Evolutionary conservation across 768 basidiomycete genomes (phyloP), one percentile per base, ranked within the genome.

Genomic region (Kondoa malvinella): DNA sequence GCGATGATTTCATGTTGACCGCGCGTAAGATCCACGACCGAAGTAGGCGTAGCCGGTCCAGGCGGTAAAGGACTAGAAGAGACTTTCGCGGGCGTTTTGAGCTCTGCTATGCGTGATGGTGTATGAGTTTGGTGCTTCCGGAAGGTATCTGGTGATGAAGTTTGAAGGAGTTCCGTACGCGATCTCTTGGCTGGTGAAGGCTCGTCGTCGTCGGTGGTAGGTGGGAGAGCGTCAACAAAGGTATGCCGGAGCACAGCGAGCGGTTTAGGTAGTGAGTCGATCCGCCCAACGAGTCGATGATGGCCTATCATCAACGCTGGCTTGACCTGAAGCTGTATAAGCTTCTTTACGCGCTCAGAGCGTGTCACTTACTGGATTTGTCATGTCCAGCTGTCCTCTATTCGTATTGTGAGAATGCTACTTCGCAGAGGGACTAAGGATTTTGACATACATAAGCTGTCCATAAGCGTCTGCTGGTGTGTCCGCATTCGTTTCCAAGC

Each of bases 271-370:
- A 74, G 71, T 0, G 62, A 70, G 17, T 71, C 74, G n/a, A 73
- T 34, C 31, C 72, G 72, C 50, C 74, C 74, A 34, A 70, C 67
- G 21, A 74, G 67, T 0, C 70, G 70, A 50, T 74, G 74, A 40
- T 74, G 74, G 2, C 69, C 71, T 61, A 74, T 74, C 16, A 69
- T 65, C 4, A 74, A 67, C 3, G 68, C 66, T 14, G 74, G 74
- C 26, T 72, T 69, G 50, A 62, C 66, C 74, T 74, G 68, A 26
- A 26, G 2, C 32, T 1, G 16, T 25, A 25, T 0, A n/a, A n/a
- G n/a, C n/a, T n/a, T n/a, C n/a, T n/a, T n/a, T n/a, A n/a, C n/a
- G n/a, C n/a, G n/a, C n/a, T n/a, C n/a, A n/a, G n/a, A n/a, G n/a
- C n/a, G n/a, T n/a, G n/a, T n/a, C n/a, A n/a, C n/a, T n/a, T n/a